Conservation (phyloP, 495 filamentous ascomycete genomes). For the Xylaria acuta region DNA sequence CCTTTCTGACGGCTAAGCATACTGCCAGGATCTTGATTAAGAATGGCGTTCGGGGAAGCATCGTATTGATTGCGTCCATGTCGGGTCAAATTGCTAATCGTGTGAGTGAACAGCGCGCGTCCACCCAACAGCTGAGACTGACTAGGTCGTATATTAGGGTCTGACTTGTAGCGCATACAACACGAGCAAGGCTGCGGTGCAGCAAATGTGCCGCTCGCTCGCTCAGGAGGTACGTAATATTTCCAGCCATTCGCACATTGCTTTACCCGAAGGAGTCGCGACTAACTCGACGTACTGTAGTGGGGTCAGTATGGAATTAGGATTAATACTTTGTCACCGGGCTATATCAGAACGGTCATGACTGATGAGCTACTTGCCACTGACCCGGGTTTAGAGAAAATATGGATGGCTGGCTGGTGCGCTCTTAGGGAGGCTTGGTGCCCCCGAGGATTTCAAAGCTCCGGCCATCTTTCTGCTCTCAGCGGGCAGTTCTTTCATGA, state of each 20-base stretch:
- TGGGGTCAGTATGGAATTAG: slow-evolving; percentile 35
- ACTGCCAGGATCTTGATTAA: slow-evolving; percentile 12
- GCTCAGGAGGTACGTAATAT: slow-evolving; percentile 29
- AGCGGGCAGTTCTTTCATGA: slow-evolving; percentile 47
- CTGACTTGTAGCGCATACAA: slow-evolving; percentile 35
- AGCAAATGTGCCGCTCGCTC: slow-evolving; percentile 31
- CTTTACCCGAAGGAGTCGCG: not conserved
- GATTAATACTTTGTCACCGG: slow-evolving; percentile 36
- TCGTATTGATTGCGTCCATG: slow-evolving; percentile 36
- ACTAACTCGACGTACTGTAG: slow-evolving; percentile 2
- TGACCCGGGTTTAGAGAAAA: slow-evolving; percentile 40
- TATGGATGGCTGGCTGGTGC: slow-evolving; percentile 31
- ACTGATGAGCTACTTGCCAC: slow-evolving; percentile 26
- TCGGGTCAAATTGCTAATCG: slow-evolving; percentile 30
- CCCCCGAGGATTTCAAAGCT: slow-evolving; percentile 51
- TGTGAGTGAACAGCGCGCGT: not conserved
- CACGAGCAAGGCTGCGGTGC: slow-evolving; percentile 33
- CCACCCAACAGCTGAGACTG: not conserved
- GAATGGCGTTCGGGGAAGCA: slow-evolving; percentile 28
- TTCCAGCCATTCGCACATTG: not conserved
- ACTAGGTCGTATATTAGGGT: slow-evolving; percentile 9
- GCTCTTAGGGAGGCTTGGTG: slow-evolving; percentile 49
- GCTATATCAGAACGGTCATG: slow-evolving; percentile 37
- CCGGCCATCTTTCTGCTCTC: slow-evolving; percentile 52
- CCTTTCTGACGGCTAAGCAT: slow-evolving; percentile 16